These are phyloP conservation scores for Aspergillus clavatus DNA, from an alignment of 2,329 filamentous ascomycete species.

Conservation along the genomic window DNA sequence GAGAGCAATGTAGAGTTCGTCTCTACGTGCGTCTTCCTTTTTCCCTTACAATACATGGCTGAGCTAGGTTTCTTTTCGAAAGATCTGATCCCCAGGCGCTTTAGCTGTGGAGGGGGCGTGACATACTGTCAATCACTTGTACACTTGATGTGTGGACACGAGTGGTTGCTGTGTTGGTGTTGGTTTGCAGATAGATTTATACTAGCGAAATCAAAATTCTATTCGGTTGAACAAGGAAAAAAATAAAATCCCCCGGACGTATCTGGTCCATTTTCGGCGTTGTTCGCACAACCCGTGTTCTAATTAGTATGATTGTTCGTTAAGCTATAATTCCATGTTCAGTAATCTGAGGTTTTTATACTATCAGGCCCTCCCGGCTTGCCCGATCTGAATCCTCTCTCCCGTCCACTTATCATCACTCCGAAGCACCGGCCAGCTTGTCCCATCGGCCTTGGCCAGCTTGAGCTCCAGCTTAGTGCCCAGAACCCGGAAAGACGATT, in stretches of 20 bases:
- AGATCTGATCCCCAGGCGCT: slow-evolving; percentile 37
- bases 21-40: slow-evolving; percentile 37
- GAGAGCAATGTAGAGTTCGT: slow-evolving; percentile 28
- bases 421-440: slow-evolving; percentile 79
- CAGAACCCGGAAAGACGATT: slow-evolving; percentile 74
- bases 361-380: slow-evolving; percentile 59
- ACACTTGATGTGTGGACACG: slow-evolving; percentile 5
- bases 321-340: no score
- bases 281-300: not conserved
- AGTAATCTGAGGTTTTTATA: no score
- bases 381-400: slow-evolving; percentile 85
- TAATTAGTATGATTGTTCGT: not conserved
- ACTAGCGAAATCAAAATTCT: no score
- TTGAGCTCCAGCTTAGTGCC: slow-evolving; percentile 84
- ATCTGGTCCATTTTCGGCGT: not conserved
- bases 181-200: no score
- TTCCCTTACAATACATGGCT: slow-evolving; percentile 43
- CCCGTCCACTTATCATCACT: slow-evolving; percentile 68
- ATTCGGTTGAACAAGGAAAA: no score
- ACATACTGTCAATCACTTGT: slow-evolving; percentile 30
- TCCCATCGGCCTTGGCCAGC: slow-evolving; percentile 66
- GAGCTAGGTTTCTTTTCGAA: slow-evolving; percentile 38
- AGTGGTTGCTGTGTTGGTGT: not conserved
- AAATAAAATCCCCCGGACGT: not conserved
- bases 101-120: slow-evolving; percentile 46